Evolutionary conservation across 208 protist genomes (phyloP).

Genomic region (Plasmodiophora brassicae): DNA sequence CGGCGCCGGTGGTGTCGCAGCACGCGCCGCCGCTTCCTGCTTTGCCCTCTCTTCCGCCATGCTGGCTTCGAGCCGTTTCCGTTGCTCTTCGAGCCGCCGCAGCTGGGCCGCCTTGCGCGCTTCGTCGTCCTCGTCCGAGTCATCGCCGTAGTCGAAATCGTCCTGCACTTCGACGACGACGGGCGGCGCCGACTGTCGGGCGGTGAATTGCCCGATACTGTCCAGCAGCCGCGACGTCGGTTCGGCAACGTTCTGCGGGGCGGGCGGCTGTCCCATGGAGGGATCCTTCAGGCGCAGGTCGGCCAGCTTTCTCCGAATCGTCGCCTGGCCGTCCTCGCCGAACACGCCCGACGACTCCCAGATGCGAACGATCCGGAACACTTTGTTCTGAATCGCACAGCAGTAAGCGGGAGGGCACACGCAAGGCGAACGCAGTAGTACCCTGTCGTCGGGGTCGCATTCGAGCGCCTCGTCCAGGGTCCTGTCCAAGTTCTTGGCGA

Average conservation of each 20-base stretch:
- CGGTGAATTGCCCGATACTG: neutral
- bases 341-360: too few species aligned
- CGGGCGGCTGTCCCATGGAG: neutral
- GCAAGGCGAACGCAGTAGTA: too few species aligned
- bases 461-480: neutral
- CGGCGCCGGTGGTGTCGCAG: neutral
- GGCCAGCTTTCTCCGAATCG: neutral
- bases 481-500: neutral
- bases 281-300: neutral
- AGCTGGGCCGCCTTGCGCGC: neutral
- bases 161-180: neutral
- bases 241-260: neutral
- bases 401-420: too few species aligned
- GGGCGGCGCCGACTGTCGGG: neutral
- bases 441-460: neutral
- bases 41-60: neutral
- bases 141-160: slow-evolving; percentile 8
- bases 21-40: neutral
- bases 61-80: neutral
- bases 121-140: neutral
- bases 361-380: neutral
- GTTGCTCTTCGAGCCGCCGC: neutral
- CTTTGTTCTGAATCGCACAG: too few species aligned
- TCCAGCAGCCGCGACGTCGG: neutral
- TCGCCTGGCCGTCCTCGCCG: neutral